These are phyloP conservation scores for Stenocarpella maydis DNA, from an alignment of 2,329 filamentous ascomycete species.

Conservation along the genomic window DNA sequence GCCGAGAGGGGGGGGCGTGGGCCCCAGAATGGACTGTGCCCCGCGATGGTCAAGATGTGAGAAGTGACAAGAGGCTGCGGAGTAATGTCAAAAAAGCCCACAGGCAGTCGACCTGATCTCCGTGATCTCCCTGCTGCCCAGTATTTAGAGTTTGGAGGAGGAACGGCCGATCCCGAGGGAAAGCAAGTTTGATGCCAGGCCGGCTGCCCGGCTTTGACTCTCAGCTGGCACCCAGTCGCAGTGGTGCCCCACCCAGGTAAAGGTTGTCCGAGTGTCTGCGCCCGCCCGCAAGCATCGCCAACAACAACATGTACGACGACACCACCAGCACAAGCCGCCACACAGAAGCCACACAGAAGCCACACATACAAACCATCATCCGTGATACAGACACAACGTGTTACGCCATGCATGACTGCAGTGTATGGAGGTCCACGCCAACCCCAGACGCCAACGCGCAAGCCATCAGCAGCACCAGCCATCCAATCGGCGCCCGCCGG, in stretches of 20 bases:
- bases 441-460: neutral
- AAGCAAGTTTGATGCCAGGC: slow-evolving; percentile 13
- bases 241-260: neutral
- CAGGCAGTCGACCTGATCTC: neutral
- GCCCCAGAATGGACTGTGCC: slow-evolving; percentile 1
- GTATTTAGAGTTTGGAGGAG: slow-evolving; percentile 17
- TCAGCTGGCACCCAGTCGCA: slow-evolving; percentile 7
- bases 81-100: slow-evolving; percentile 7
- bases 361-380: neutral
- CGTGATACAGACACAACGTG: neutral
- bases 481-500: slow-evolving; percentile 22
- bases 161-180: slow-evolving; percentile 26
- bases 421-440: neutral
- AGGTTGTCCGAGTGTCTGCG: neutral
- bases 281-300: neutral
- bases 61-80: slow-evolving; percentile 11
- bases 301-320: neutral
- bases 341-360: neutral
- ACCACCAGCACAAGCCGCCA: neutral
- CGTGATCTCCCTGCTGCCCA: slow-evolving; percentile 17
- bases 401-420: neutral
- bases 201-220: neutral
- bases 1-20: neutral
- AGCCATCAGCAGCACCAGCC: neutral
- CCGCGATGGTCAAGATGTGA: slow-evolving; percentile 5